A percentile compares a stretch with the other conserved stretches of the same genome.
Conservation (phyloP, 2,329 filamentous ascomycete species). For the Ophiognomonia clavigignenti-juglandacearum region DNA sequence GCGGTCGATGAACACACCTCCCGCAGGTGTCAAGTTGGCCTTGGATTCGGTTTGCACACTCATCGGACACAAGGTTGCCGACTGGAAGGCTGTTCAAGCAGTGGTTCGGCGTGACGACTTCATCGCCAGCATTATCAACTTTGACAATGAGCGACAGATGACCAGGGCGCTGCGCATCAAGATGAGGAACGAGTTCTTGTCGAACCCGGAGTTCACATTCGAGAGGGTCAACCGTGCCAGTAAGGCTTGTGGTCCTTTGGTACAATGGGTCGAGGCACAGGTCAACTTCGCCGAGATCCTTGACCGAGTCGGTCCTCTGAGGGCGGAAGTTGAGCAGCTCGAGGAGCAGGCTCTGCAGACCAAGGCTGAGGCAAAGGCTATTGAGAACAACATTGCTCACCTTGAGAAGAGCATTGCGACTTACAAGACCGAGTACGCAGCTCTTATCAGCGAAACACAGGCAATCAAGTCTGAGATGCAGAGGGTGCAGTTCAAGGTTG, state of each 20-base stretch:
- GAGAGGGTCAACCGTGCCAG: conserved; percentile 94
- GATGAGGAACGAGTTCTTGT: conserved; percentile 90
- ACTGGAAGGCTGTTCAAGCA: conserved; percentile 87
- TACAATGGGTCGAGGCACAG: conserved; percentile 95
- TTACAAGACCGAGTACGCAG: conserved; percentile 95
- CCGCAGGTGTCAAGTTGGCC: conserved; percentile 82
- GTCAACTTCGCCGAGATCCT: conserved; percentile 98
- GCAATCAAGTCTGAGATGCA: conserved; percentile 97
- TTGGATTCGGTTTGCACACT: conserved; percentile 95
- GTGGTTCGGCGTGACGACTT: conserved; percentile 93
- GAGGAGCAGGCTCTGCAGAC: conserved; percentile 88
- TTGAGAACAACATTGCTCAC: conserved; percentile 77
- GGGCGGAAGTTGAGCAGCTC: conserved; percentile 81
- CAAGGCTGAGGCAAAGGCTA: conserved; percentile 87
- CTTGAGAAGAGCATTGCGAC: conserved; percentile 88
- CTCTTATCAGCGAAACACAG: conserved; percentile 93
- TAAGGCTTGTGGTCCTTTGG: conserved; percentile 92
- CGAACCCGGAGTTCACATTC: conserved; percentile 91
- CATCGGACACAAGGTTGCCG: conserved; percentile 81
- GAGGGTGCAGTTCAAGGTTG: conserved; percentile 95
- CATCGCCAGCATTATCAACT: conserved; percentile 95
- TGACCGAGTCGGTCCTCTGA: conserved; percentile 85
- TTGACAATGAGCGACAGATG: conserved; percentile 95
- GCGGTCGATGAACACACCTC: conserved; percentile 91
- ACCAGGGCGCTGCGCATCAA: conserved; percentile 73